Conservation (phyloP, 768 basidiomycete species). For the Mycena polygramma region DNA sequence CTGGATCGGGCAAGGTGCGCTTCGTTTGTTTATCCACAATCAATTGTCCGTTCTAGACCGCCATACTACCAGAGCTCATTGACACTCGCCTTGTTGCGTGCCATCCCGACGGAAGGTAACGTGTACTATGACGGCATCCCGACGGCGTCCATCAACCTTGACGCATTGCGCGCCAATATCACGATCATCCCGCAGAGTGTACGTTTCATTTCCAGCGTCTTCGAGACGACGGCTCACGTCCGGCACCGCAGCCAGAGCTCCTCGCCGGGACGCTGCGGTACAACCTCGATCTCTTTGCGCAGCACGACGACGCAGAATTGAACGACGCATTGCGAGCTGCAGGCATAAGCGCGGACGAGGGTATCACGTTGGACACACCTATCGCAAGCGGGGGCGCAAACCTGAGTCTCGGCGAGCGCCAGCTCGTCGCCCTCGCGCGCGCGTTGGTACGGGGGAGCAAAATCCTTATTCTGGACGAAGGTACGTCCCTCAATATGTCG, state of each 20-base stretch:
- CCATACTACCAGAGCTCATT: slow-evolving; percentile 61
- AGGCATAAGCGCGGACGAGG: slow-evolving; percentile 45
- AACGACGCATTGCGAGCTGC: slow-evolving; percentile 51
- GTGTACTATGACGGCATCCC: slow-evolving; percentile 69
- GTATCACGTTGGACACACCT: slow-evolving; percentile 46
- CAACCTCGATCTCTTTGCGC: slow-evolving; percentile 60
- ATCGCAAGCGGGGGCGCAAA: slow-evolving; percentile 64
- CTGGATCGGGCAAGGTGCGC: slow-evolving; percentile 60
- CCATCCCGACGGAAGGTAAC: slow-evolving; percentile 68
- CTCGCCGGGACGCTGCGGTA: slow-evolving; percentile 57
- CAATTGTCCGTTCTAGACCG: background rate
- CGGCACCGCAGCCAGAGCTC: slow-evolving; percentile 46
- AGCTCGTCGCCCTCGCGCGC: slow-evolving; percentile 61
- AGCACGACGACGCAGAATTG: slow-evolving; percentile 57
- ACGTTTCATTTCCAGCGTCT: no score
- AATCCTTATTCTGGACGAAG: slow-evolving; percentile 69
- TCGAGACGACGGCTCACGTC: background rate
- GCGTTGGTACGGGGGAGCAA: slow-evolving; percentile 69
- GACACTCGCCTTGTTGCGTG: slow-evolving; percentile 67
- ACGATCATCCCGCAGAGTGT: slow-evolving; percentile 71
- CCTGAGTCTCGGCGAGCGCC: slow-evolving; percentile 45
- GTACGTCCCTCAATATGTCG: slow-evolving; percentile 37
- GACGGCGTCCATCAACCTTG: slow-evolving; percentile 64
- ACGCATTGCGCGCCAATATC: slow-evolving; percentile 67
- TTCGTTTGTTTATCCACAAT: slow-evolving; percentile 8